These are phyloP conservation scores for Capronia coronata DNA, from an alignment of 2,329 filamentous ascomycete genomes.

Conservation along the genomic window DNA sequence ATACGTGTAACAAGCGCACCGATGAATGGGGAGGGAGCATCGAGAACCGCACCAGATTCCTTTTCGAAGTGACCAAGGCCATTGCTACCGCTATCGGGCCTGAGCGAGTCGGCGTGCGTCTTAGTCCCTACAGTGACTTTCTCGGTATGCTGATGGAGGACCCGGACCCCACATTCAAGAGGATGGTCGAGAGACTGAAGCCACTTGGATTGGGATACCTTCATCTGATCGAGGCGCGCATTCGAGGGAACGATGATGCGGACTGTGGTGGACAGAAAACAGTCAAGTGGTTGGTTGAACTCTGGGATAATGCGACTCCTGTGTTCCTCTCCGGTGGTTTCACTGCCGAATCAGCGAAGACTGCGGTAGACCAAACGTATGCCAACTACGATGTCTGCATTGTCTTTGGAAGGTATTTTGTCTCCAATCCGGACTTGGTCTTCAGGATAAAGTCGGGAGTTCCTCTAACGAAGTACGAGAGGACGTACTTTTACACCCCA, in stretches of 20 bases:
- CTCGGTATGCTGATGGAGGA: slow-evolving; percentile 50
- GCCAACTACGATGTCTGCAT: slow-evolving; percentile 35
- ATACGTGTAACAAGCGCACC: slow-evolving; percentile 45
- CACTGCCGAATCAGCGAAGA: no score
- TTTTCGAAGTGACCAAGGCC: slow-evolving; percentile 39
- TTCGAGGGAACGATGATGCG: no score
- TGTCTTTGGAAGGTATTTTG: slow-evolving; percentile 44
- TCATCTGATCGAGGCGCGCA: no score
- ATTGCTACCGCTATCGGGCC: slow-evolving; percentile 31
- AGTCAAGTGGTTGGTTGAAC: no score
- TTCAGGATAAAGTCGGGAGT: slow-evolving; percentile 38
- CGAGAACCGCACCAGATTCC: slow-evolving; percentile 50
- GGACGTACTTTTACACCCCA: slow-evolving; percentile 10
- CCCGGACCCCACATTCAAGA: no score
- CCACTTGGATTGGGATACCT: no score
- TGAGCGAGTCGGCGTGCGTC: slow-evolving; percentile 41
- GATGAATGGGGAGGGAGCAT: slow-evolving; percentile 48
- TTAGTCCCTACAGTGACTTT: slow-evolving; percentile 47
- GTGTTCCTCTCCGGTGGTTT: no score
- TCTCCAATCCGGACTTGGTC: slow-evolving; percentile 46
- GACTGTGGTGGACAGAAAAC: no score
- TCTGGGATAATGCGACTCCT: no score
- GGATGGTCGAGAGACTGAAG: no score
- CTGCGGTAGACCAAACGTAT: no score
- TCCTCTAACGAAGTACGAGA: slow-evolving; percentile 5